Evolutionary conservation across 352 stramenopile genomes (phyloP), one percentile per base, ranked within the genome.

Genomic region (Phytophthora sansomeana): DNA sequence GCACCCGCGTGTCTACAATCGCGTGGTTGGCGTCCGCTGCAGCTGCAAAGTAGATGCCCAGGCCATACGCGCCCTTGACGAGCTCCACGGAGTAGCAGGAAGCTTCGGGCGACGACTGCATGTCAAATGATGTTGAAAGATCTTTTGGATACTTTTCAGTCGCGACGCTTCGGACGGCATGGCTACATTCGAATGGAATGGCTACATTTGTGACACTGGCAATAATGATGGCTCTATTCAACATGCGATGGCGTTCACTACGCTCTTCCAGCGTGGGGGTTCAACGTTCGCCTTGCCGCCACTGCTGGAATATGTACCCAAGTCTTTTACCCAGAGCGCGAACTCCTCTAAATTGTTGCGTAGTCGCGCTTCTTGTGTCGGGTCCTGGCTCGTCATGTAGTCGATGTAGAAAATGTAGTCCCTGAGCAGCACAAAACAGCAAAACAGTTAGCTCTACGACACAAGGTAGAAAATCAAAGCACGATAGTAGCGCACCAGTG

Each of bases 391-490:
- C 9, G 83, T 78, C 19, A 90, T 79, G 62, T 85, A 91, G 65
- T 92, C 83, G 24, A 92, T 79, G 48, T 90, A 92, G 63, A 92
- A 92, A 60, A 92, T 90, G 62, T 92, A 92, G 50, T 92, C 81
- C 81, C 80, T 89, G 49, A 30, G 63, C n/a, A 51, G 21, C 17
- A 58, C 21, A 59, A 6, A 6, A 43, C n/a, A 51, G 4, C 24
- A 36, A 38, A 33, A 11, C 26, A 41, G 14, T 48, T 19, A 55
- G 35, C 19, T 33, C 10, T 11, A 21, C 21, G 21, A 46, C 41
- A 3, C 2, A 16, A 10, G 16, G 47, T 28, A 33, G 29, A 5
- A 21, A n/a, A 39, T n/a, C 38, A 14, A 3, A 67, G n/a, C 3
- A 28, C n/a, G 38, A n/a, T 36, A 8, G 7, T 26, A 33, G 30